Conservation (phyloP, 2,329 filamentous ascomycete species). For the Xylaria sp. region DNA sequence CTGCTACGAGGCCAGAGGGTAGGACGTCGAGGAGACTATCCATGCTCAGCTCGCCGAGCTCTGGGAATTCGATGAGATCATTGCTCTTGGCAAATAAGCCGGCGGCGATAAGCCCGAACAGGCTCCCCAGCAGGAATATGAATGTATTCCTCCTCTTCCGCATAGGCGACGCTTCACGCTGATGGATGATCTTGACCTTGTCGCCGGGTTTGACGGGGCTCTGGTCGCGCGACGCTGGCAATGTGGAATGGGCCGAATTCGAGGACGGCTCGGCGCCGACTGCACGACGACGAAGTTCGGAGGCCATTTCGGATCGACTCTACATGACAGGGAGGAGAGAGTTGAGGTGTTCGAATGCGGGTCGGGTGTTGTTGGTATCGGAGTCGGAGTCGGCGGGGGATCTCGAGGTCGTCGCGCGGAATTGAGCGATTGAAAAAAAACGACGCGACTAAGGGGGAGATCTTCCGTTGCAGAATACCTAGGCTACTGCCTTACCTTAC, state of each 20-base stretch:
- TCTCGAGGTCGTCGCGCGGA: background rate
- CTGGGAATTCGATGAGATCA: slow-evolving; percentile 83
- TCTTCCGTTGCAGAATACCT: background rate
- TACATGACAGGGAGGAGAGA: slow-evolving; percentile 35
- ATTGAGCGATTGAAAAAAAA: background rate
- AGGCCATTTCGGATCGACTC: slow-evolving; percentile 36
- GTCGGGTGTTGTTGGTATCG: background rate
- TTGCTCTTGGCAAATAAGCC: slow-evolving; percentile 89
- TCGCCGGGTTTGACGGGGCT: slow-evolving; percentile 43
- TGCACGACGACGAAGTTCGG: slow-evolving; percentile 41
- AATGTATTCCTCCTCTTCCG: slow-evolving; percentile 79
- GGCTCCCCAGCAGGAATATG: slow-evolving; percentile 83
- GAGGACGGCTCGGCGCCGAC: slow-evolving; percentile 37
- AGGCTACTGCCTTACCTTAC: background rate
- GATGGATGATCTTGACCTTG: slow-evolving; percentile 50
- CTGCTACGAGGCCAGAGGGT: slow-evolving; percentile 82
- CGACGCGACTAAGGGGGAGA: background rate
- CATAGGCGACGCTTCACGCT: slow-evolving; percentile 51
- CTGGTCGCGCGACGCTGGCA: slow-evolving; percentile 40
- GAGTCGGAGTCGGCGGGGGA: background rate
- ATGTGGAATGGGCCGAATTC: slow-evolving; percentile 36
- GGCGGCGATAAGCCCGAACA: slow-evolving; percentile 89
- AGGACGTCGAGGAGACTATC: slow-evolving; percentile 87
- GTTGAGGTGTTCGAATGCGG: background rate
- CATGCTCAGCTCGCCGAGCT: slow-evolving; percentile 75